Percentiles rank a stretch among this genome's conserved stretches.
Evolutionary conservation across 164 flowering plant genomes (phyloP).

Genomic region (Litsea cubeba): DNA sequence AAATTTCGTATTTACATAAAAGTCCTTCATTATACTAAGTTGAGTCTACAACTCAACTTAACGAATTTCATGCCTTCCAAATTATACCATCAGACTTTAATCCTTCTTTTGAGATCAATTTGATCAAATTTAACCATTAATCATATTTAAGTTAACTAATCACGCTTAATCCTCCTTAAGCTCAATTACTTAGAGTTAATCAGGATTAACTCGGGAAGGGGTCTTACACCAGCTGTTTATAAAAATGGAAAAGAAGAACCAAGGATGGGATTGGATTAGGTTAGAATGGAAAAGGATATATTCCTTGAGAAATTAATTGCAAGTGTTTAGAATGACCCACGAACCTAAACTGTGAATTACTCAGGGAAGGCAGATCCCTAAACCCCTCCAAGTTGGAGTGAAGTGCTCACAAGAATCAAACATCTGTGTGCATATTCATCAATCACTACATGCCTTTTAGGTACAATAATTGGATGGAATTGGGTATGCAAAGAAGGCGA

Average conservation of each 20-base stretch:
- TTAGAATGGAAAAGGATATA: conserved; percentile 16
- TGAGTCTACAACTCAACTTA: too few species aligned
- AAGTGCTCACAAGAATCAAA: background rate
- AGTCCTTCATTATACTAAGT: too few species aligned
- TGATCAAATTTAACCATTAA: too few species aligned
- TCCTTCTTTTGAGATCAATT: too few species aligned
- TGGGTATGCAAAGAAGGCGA: background rate
- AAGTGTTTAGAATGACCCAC: background rate
- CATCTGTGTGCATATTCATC: background rate
- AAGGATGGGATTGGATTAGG: conserved; percentile 11
- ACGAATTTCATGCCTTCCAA: too few species aligned
- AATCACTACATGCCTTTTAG: background rate
- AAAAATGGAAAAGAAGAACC: conserved; percentile 2
- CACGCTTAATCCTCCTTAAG: too few species aligned
- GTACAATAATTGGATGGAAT: background rate
- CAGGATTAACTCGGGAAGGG: too few species aligned
- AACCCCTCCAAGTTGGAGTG: background rate
- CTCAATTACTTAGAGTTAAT: too few species aligned
- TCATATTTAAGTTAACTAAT: too few species aligned
- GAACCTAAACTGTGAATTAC: background rate
- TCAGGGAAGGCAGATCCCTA: background rate
- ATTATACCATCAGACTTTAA: too few species aligned
- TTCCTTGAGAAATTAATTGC: conserved; percentile 6
- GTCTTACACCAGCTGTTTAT: too few species aligned
- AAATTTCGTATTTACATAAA: too few species aligned